Evolutionary conservation across 345 rosid genomes (phyloP).

Genomic region (Clausena lansium): DNA sequence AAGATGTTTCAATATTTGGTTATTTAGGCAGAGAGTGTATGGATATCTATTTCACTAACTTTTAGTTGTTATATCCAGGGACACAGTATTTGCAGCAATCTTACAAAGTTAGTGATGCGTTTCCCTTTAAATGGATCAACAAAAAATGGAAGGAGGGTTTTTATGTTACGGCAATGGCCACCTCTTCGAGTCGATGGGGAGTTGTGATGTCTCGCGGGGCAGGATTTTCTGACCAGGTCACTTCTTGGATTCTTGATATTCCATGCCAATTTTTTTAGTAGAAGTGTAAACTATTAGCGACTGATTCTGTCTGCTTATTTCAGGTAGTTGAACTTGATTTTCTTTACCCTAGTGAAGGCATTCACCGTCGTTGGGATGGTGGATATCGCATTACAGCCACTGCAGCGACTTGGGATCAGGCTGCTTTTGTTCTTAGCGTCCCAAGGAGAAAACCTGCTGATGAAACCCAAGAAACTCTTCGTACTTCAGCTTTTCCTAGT

Average conservation of each 20-base stretch:
- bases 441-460: conserved; percentile 68
- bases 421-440: conserved; percentile 86
- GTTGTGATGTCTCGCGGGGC: conserved; percentile 98
- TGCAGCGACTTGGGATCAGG: conserved; percentile 94
- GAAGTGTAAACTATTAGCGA: background rate
- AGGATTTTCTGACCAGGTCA: conserved; percentile 77
- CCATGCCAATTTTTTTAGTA: background rate
- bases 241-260: background rate
- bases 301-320: conserved; percentile 1
- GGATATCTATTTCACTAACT: background rate
- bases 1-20: background rate
- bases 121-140: conserved; percentile 96
- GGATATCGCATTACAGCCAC: conserved; percentile 92
- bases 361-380: conserved; percentile 81
- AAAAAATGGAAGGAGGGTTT: conserved; percentile 98
- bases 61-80: conserved; percentile 40
- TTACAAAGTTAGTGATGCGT: conserved; percentile 88
- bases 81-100: conserved; percentile 86
- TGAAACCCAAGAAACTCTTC: conserved; percentile 96
- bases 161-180: conserved; percentile 88
- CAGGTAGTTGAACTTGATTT: conserved; percentile 98
- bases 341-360: conserved; percentile 96
- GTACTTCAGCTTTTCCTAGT: conserved; percentile 86
- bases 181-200: conserved; percentile 92
- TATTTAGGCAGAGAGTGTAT: background rate